These are phyloP conservation scores for Aspergillus viridinutans DNA, from an alignment of 2,329 filamentous ascomycete species.

Conservation along the genomic window DNA sequence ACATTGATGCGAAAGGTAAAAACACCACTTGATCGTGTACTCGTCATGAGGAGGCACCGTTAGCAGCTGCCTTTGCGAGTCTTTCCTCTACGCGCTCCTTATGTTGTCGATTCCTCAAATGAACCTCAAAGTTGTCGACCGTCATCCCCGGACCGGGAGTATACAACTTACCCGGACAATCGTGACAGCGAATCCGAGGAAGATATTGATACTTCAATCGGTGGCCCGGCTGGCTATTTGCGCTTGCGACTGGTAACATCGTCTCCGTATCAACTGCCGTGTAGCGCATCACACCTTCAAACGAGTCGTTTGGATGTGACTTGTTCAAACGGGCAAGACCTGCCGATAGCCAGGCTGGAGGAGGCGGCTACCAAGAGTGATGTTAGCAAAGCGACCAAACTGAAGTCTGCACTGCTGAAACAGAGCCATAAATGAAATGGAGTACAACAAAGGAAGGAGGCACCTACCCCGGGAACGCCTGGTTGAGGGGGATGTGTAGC, in stretches of 20 bases:
- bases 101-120: slow-evolving; percentile 81
- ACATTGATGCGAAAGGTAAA: slow-evolving; percentile 7
- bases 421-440: too few species aligned
- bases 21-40: slow-evolving; percentile 9
- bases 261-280: slow-evolving; percentile 72
- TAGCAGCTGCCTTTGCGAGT: slow-evolving; percentile 26
- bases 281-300: slow-evolving; percentile 90
- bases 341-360: slow-evolving; percentile 77
- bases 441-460: slow-evolving; percentile 15
- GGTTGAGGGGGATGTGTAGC: slow-evolving; percentile 41
- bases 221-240: slow-evolving; percentile 51
- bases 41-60: slow-evolving; percentile 11
- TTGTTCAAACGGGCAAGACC: slow-evolving; percentile 69
- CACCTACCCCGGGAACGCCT: slow-evolving; percentile 43
- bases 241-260: slow-evolving; percentile 57
- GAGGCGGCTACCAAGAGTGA: slow-evolving; percentile 59
- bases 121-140: slow-evolving; percentile 86
- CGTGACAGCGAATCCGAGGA: slow-evolving; percentile 83
- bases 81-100: slow-evolving; percentile 63
- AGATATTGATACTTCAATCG: slow-evolving; percentile 75
- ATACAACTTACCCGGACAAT: slow-evolving; percentile 92
- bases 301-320: slow-evolving; percentile 72
- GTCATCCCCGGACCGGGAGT: slow-evolving; percentile 82
- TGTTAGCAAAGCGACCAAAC: slow-evolving; percentile 3
- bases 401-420: slow-evolving; percentile 2